Percentiles rank a stretch among this genome's conserved stretches.
phyloP scores from a whole-genome alignment of 2,329 filamentous ascomycete genomes.

The Didymella segeticola region DNA sequence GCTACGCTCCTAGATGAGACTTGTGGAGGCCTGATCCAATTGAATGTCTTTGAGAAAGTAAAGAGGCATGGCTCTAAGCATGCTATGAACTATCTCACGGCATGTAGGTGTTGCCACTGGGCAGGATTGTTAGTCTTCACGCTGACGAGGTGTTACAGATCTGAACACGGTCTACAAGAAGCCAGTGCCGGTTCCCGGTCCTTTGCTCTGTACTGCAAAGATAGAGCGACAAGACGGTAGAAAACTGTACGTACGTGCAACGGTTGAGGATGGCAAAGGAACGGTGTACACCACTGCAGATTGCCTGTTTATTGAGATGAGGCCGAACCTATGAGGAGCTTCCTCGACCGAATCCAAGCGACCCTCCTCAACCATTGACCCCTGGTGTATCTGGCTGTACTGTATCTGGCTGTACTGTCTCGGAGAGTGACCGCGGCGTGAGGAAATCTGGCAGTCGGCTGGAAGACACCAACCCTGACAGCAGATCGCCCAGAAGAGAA shows the following conservation, averaged over 20 bases:
- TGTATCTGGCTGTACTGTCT: neutral
- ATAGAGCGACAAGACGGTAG: constrained; percentile 58
- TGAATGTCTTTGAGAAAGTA: constrained; percentile 35
- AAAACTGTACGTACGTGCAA: constrained; percentile 60
- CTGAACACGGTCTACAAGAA: constrained; percentile 63
- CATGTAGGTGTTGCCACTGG: constrained; percentile 35
- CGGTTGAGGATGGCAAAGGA: constrained; percentile 59
- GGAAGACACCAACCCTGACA: neutral
- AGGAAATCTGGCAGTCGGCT: neutral
- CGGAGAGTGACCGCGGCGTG: neutral
- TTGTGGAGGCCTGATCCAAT: constrained; percentile 58
- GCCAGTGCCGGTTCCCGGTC: constrained; percentile 59
- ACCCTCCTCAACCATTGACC: neutral
- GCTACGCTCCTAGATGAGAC: constrained; percentile 66
- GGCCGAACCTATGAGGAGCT: constrained; percentile 30
- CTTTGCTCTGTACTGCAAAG: constrained; percentile 56
- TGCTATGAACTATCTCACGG: constrained; percentile 37
- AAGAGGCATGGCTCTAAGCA: constrained; percentile 8
- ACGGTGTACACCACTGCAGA: constrained; percentile 60
- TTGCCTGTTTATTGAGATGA: constrained; percentile 57
- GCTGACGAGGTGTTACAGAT: constrained; percentile 40
- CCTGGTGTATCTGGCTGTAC: neutral
- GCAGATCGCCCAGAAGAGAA: neutral
- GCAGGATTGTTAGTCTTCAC: neutral
- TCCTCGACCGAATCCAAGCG: neutral